These are phyloP conservation scores for Hypsizygus marmoreus DNA, from an alignment of 768 basidiomycete species.

Conservation along the genomic window DNA sequence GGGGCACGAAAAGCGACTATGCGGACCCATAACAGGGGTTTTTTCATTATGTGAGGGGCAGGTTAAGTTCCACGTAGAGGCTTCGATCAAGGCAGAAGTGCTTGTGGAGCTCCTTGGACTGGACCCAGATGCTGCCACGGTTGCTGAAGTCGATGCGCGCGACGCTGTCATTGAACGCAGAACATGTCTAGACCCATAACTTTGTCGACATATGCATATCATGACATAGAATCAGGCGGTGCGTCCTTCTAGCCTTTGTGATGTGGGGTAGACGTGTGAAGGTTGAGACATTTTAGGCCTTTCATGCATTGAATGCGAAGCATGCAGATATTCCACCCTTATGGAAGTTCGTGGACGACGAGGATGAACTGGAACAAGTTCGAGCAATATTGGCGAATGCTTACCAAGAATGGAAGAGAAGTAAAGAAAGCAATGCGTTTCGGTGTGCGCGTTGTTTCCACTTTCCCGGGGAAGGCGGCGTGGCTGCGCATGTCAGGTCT, in stretches of 20 bases:
- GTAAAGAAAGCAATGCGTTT: background rate
- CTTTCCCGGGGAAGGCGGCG: background rate
- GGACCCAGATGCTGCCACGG: background rate
- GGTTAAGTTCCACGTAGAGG: background rate
- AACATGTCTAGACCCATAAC: background rate
- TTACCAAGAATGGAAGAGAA: slow-evolving; percentile 5
- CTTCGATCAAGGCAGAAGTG: background rate
- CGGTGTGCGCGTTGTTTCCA: background rate
- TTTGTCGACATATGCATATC: background rate
- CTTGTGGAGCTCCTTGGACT: background rate
- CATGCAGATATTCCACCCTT: too few species aligned
- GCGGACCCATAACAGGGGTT: too few species aligned
- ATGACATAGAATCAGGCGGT: slow-evolving; percentile 1
- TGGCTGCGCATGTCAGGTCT: slow-evolving; percentile 2
- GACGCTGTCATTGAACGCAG: background rate
- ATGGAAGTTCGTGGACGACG: background rate
- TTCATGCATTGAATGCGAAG: too few species aligned
- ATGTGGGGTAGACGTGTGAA: too few species aligned
- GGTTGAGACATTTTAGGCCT: too few species aligned
- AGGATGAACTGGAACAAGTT: background rate
- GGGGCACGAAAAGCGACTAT: too few species aligned
- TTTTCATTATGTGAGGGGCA: too few species aligned
- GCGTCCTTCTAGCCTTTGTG: background rate
- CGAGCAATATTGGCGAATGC: background rate
- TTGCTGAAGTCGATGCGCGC: background rate